These are phyloP conservation scores for Coprinopsis strossmayeri DNA, from an alignment of 768 basidiomycete genomes.

Conservation along the genomic window DNA sequence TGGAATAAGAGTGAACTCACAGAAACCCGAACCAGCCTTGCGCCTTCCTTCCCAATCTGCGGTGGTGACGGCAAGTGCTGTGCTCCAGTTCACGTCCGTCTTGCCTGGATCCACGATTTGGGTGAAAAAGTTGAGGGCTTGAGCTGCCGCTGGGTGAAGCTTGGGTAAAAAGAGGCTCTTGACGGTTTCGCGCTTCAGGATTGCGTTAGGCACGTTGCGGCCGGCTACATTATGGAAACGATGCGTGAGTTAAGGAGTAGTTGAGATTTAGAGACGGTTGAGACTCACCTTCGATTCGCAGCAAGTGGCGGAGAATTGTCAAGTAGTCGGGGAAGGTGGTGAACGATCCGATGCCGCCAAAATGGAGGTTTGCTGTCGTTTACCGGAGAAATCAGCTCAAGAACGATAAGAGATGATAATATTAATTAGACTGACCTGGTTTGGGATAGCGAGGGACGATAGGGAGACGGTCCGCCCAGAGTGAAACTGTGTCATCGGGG, in stretches of 20 bases:
- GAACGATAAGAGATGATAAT: neutral
- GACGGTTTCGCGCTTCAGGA: constrained; percentile 16
- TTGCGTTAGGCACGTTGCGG: constrained; percentile 10
- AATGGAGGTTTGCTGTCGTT: too few relatives aligned
- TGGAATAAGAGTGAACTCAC: too few relatives aligned
- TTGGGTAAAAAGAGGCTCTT: constrained; percentile 17
- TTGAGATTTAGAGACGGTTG: neutral
- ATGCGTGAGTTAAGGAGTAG: neutral
- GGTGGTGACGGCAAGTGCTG: constrained; percentile 20
- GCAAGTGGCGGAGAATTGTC: too few relatives aligned
- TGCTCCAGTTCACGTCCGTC: constrained; percentile 21
- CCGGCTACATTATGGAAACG: constrained; percentile 11
- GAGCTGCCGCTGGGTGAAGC: constrained; percentile 1
- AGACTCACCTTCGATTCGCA: too few relatives aligned
- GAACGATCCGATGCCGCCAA: too few relatives aligned
- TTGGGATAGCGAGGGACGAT: constrained; percentile 21
- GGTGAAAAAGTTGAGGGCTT: neutral
- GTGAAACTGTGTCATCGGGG: constrained; percentile 16
- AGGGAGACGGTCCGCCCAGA: constrained; percentile 13
- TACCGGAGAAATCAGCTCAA: too few relatives aligned
- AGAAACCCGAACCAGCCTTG: constrained; percentile 24
- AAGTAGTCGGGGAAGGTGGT: too few relatives aligned
- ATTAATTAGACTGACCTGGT: constrained; percentile 14
- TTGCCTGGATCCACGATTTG: constrained; percentile 6
- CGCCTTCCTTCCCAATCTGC: constrained; percentile 20